Percentiles rank a stretch among this genome's conserved stretches.
These are phyloP conservation scores for Termitomyces sp. DNA, from an alignment of 768 basidiomycete genomes.

Conservation along the genomic window DNA sequence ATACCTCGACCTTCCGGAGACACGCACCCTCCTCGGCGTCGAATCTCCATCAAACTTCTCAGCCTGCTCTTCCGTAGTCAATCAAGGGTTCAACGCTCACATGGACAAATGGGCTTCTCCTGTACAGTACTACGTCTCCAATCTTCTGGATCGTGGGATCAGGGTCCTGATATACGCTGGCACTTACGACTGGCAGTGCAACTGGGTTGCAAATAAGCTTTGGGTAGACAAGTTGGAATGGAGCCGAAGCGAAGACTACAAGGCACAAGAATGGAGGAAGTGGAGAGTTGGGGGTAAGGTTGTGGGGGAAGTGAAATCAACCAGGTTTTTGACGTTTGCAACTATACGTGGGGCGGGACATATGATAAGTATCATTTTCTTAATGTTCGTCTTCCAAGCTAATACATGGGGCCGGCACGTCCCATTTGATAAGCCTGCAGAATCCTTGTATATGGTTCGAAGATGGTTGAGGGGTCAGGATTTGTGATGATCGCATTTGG, in stretches of 20 bases:
- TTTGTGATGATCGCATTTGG: constrained; percentile 22
- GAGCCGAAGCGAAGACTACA: constrained; percentile 55
- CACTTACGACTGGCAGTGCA: constrained; percentile 76
- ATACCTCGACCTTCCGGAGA: constrained; percentile 15
- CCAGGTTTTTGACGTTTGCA: constrained; percentile 28
- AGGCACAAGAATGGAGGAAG: constrained; percentile 39
- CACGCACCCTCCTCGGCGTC: constrained; percentile 16
- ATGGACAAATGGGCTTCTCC: constrained; percentile 47
- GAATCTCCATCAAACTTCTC: constrained; percentile 42
- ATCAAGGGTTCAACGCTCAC: constrained; percentile 42
- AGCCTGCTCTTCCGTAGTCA: constrained; percentile 48
- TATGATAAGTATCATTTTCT: constrained; percentile 40
- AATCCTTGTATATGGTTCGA: constrained; percentile 56
- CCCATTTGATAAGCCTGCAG: constrained; percentile 63
- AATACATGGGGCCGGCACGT: constrained; percentile 34
- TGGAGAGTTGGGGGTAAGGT: constrained; percentile 49
- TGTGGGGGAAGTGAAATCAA: constrained; percentile 42
- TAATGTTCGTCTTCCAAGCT: not conserved
- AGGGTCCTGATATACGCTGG: constrained; percentile 71
- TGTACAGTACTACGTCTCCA: constrained; percentile 58
- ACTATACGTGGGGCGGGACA: constrained; percentile 43
- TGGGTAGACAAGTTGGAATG: constrained; percentile 75
- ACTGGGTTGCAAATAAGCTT: constrained; percentile 70
- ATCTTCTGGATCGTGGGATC: constrained; percentile 70
- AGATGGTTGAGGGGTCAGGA: constrained; percentile 48